Evolutionary conservation across 805 yeast genomes (phyloP).

Genomic region (Yamadazyma laniorum): DNA sequence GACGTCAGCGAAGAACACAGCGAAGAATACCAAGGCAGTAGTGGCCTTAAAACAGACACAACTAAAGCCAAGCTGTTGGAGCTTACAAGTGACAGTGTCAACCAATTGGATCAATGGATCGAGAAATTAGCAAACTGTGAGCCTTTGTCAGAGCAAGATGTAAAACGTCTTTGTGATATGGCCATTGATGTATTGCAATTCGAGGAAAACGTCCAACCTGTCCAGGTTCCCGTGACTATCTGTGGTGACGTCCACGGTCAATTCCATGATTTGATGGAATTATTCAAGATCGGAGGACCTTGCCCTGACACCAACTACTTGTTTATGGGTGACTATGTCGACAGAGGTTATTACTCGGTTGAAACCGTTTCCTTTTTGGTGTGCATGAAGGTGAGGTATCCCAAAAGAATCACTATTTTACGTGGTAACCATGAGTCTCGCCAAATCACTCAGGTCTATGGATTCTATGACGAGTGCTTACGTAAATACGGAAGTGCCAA

Average conservation of each 20-base stretch:
- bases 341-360: slow-evolving; percentile 85
- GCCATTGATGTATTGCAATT: slow-evolving; percentile 87
- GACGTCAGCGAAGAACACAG: slow-evolving; percentile 58
- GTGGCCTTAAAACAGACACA: slow-evolving; percentile 13
- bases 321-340: slow-evolving; percentile 73
- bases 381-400: slow-evolving; percentile 89
- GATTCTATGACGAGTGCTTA: slow-evolving; percentile 92
- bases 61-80: slow-evolving; percentile 18
- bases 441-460: slow-evolving; percentile 94
- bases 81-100: slow-evolving; percentile 44
- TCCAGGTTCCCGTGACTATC: slow-evolving; percentile 91
- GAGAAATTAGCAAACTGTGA: slow-evolving; percentile 76
- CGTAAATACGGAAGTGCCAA: slow-evolving; percentile 90
- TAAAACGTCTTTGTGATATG: slow-evolving; percentile 78
- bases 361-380: slow-evolving; percentile 88
- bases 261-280: slow-evolving; percentile 90
- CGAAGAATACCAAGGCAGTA: slow-evolving; percentile 10
- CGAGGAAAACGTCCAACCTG: slow-evolving; percentile 95
- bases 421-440: slow-evolving; percentile 96
- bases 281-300: slow-evolving; percentile 82
- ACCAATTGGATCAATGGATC: slow-evolving; percentile 85
- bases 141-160: slow-evolving; percentile 77
- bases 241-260: slow-evolving; percentile 98
- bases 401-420: slow-evolving; percentile 84
- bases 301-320: slow-evolving; percentile 49